These are phyloP conservation scores for Paramyrothecium roridum DNA, from an alignment of 2,329 filamentous ascomycete species.

Conservation along the genomic window DNA sequence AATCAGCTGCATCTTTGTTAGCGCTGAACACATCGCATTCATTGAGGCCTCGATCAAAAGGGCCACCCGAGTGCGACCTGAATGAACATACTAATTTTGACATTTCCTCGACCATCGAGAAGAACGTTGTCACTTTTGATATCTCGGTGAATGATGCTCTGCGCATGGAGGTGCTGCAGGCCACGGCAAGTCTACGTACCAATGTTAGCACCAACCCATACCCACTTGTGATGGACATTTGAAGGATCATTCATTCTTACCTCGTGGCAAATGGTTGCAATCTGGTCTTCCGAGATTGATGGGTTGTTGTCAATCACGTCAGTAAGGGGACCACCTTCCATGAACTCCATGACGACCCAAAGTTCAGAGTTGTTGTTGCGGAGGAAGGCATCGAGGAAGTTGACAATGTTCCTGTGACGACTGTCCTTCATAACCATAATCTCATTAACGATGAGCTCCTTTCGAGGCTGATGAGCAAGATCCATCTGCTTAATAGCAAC, in stretches of 20 bases:
- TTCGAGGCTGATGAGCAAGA: slow-evolving; percentile 90
- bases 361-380: slow-evolving; percentile 91
- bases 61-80: too few species aligned
- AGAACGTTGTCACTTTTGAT: slow-evolving; percentile 99
- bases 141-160: slow-evolving; percentile 97
- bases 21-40: background rate
- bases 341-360: slow-evolving; percentile 99
- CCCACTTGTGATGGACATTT: background rate
- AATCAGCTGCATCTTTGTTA: slow-evolving; percentile 68
- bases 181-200: slow-evolving; percentile 81
- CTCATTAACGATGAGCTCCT: slow-evolving; percentile 98
- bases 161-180: slow-evolving; percentile 87
- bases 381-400: slow-evolving; percentile 95
- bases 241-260: slow-evolving; percentile 46
- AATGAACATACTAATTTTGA: slow-evolving; percentile 83
- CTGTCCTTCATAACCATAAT: slow-evolving; percentile 99
- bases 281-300: slow-evolving; percentile 92
- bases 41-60: background rate
- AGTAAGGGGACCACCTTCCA: slow-evolving; percentile 96
- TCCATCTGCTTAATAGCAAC: slow-evolving; percentile 99
- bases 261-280: slow-evolving; percentile 95
- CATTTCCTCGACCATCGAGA: slow-evolving; percentile 87
- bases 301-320: slow-evolving; percentile 99
- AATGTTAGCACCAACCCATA: slow-evolving; percentile 10
- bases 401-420: slow-evolving; percentile 97